Evolutionary conservation across 495 filamentous ascomycete genomes (phyloP).

Genomic region (Hypoxylon lienhwacheense): DNA sequence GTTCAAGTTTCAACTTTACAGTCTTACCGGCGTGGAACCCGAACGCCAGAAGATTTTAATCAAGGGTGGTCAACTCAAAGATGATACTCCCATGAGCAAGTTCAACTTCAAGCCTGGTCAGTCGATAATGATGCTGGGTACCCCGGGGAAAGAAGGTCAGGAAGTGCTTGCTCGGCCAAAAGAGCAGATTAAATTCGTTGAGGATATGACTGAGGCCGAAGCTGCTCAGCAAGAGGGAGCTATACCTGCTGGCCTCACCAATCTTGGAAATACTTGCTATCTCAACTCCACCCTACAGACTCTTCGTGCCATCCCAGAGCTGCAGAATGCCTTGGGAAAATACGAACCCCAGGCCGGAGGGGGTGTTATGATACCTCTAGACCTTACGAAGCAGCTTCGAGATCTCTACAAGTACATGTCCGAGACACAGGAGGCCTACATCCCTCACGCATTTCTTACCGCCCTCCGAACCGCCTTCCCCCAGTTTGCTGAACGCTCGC

Average conservation of each 20-base stretch:
- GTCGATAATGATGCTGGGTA: constrained; percentile 96
- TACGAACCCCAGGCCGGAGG: constrained; percentile 56
- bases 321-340: constrained; percentile 74
- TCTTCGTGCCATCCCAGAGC: constrained; percentile 83
- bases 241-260: constrained; percentile 84
- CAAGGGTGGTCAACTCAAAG: constrained; percentile 91
- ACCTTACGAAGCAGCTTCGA: constrained; percentile 78
- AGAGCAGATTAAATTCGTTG: constrained; percentile 82
- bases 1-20: constrained; percentile 94
- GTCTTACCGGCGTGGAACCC: constrained; percentile 92
- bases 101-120: constrained; percentile 84
- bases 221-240: constrained; percentile 79
- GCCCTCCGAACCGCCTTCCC: constrained; percentile 79
- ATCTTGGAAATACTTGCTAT: constrained; percentile 97
- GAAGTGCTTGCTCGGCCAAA: constrained; percentile 70
- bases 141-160: constrained; percentile 64
- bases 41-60: constrained; percentile 94
- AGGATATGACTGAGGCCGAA: constrained; percentile 98
- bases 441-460: constrained; percentile 81
- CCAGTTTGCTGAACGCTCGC: constrained; percentile 89
- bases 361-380: constrained; percentile 51
- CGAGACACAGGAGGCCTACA: constrained; percentile 84
- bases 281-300: constrained; percentile 95
- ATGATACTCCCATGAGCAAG: constrained; percentile 84
- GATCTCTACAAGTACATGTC: constrained; percentile 94